These are phyloP conservation scores for Yamadazyma buinensis DNA, from an alignment of 1,139 yeast species.

Conservation along the genomic window DNA sequence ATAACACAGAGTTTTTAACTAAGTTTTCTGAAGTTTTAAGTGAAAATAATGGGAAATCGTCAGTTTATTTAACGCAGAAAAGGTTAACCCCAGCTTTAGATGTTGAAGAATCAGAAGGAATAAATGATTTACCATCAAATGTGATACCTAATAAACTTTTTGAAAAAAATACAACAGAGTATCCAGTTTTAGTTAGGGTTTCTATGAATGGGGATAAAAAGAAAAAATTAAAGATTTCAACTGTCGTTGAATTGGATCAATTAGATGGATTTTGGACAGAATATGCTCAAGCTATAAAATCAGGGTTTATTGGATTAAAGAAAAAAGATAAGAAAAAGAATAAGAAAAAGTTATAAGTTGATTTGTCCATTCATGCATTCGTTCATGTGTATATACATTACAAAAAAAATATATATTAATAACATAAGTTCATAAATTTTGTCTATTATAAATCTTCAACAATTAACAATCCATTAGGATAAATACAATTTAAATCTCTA, in stretches of 20 bases:
- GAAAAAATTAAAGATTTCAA: conserved; percentile 51
- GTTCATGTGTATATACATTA: conserved; percentile 1
- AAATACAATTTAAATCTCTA: conserved; percentile 29
- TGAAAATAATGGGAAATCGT: conserved; percentile 35
- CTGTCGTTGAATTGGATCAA: conserved; percentile 55
- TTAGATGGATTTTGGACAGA: conserved; percentile 68
- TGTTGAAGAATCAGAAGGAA: conserved; percentile 11
- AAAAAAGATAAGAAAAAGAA: conserved; percentile 52
- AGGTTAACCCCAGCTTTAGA: conserved; percentile 30
- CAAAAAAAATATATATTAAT: too few relatives aligned
- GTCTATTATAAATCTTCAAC: conserved; percentile 28
- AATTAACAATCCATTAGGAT: conserved; percentile 43
- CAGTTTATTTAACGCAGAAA: conserved; percentile 43
- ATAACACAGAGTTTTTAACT: conserved; percentile 35
- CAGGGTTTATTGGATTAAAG: conserved; percentile 51
- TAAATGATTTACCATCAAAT: conserved; percentile 35
- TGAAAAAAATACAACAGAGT: conserved; percentile 20
- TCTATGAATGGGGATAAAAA: conserved; percentile 36
- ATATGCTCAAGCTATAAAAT: conserved; percentile 60
- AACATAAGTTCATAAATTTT: not conserved
- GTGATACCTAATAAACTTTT: conserved; percentile 18
- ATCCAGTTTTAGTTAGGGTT: conserved; percentile 53
- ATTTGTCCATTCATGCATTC: too few relatives aligned
- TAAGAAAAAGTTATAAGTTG: conserved; percentile 38
- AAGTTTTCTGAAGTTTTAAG: conserved; percentile 26